A percentile compares a stretch with the other conserved stretches of the same genome.
Evolutionary conservation across 2,329 filamentous ascomycete species (phyloP).

Genomic region (Stemphylium lycopersici): DNA sequence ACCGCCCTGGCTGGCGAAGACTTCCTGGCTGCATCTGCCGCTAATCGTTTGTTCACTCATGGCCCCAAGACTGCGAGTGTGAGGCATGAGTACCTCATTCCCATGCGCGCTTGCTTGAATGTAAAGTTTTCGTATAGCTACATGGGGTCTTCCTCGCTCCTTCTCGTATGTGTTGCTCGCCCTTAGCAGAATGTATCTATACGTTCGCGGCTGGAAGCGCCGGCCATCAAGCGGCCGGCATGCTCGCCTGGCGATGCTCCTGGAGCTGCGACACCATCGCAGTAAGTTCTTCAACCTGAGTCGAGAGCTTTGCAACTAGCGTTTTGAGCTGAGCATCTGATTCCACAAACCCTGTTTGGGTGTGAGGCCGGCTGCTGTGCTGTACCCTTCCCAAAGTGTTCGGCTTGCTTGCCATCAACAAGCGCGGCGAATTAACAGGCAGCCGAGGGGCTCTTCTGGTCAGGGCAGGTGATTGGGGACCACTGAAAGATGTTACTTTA

Average conservation of each 20-base stretch:
- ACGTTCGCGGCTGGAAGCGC: slow-evolving; percentile 42
- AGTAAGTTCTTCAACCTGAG: slow-evolving; percentile 50
- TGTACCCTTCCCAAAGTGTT: slow-evolving; percentile 26
- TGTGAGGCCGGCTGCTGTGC: slow-evolving; percentile 29
- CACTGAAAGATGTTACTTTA: slow-evolving; percentile 36
- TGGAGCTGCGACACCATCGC: slow-evolving; percentile 48
- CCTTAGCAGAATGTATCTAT: slow-evolving; percentile 16
- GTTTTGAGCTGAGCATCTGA: slow-evolving; percentile 42
- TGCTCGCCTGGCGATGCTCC: slow-evolving; percentile 39
- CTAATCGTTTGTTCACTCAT: slow-evolving; percentile 24
- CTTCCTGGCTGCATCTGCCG: slow-evolving; percentile 21
- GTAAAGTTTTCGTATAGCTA: slow-evolving; percentile 13
- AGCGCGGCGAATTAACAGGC: slow-evolving; percentile 42
- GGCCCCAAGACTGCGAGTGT: slow-evolving; percentile 16
- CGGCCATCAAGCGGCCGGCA: slow-evolving; percentile 42
- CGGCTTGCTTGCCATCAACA: slow-evolving; percentile 31
- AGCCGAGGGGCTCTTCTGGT: slow-evolving; percentile 37
- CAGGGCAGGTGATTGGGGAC: slow-evolving; percentile 38
- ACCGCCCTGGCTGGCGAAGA: slow-evolving; percentile 10
- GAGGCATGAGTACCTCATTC: slow-evolving; percentile 29
- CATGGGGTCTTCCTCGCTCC: slow-evolving; percentile 18
- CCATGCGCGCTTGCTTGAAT: slow-evolving; percentile 18
- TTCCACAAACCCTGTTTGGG: slow-evolving; percentile 30
- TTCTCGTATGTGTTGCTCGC: slow-evolving; percentile 15
- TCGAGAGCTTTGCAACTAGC: slow-evolving; percentile 48